These are phyloP conservation scores for Solioccasus polychromus DNA, from an alignment of 768 basidiomycete species.

Conservation along the genomic window DNA sequence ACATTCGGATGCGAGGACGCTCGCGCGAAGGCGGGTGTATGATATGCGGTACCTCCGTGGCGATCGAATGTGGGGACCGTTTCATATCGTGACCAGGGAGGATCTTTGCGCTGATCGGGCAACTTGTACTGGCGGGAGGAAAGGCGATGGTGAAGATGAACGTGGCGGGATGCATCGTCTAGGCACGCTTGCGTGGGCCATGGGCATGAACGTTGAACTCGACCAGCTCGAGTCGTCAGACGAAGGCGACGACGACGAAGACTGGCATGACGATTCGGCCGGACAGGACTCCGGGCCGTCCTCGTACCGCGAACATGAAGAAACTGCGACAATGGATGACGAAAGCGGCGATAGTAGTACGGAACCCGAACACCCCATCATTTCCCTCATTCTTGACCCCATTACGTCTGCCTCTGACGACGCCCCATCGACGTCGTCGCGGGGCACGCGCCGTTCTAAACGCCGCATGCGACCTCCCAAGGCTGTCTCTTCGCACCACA, in stretches of 20 bases:
- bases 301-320: neutral
- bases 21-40: constrained; percentile 29
- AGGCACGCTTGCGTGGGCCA: constrained; percentile 17
- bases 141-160: neutral
- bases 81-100: constrained; percentile 14
- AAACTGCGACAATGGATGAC: neutral
- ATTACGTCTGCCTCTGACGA: neutral
- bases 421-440: constrained; percentile 5
- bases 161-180: neutral
- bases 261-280: constrained; percentile 17
- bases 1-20: constrained; percentile 22
- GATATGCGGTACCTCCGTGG: constrained; percentile 30
- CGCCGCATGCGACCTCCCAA: constrained; percentile 14
- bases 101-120: neutral
- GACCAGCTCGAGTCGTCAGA: constrained; percentile 11
- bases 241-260: constrained; percentile 17
- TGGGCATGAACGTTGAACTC: constrained; percentile 13
- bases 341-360: neutral
- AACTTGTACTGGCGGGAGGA: neutral
- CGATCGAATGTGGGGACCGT: constrained; percentile 31
- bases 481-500: constrained; percentile 16
- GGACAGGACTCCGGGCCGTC: neutral
- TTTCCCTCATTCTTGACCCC: constrained; percentile 12
- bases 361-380: constrained; percentile 7
- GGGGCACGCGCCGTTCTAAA: constrained; percentile 18